Evolutionary conservation across 169 alveolate species (phyloP), one percentile per base, ranked within the genome.

Genomic region (Neospora caninum): DNA sequence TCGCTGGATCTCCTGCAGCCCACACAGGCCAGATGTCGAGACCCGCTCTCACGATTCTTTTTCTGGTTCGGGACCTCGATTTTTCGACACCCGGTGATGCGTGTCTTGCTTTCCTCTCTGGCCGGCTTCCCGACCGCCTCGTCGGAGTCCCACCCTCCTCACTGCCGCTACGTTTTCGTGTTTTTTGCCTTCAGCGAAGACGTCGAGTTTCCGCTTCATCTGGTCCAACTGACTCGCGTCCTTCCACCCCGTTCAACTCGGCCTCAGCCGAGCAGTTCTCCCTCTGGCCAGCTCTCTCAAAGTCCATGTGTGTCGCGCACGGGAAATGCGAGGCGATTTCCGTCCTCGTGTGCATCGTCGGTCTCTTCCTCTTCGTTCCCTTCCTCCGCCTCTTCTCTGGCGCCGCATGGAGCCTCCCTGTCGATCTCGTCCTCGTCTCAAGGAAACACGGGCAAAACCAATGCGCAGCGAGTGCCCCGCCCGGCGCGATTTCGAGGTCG

Each of bases 131-230:
- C 22, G 22, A 4, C 4, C 58, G 13, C 58, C 22, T 4, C 13
- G 22, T 49, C 58, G 13, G 13, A 49, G 58, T 49, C 80, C 36
- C 80, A 9, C 80, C 41, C 80, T 69, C 36, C 41, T 69, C 80
- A 69, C 31, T 69, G 80, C 80, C 31, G 0, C 84, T 73, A 22
- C 84, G 0, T 41, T 73, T 31, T 41, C 7, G 13, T 6, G 84
- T n/a, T 34, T 38, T 36, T 36, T 42, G 43, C 25, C 6, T 42
- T 29, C 64, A 82, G 89, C 67, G 67, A 38, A 41, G 89, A 82
- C 54, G 4, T 82, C 89, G 89, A 82, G 64, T 20, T 82, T 34
- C 89, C 89, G 0, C 89, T 82, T 20, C 67, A 82, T 67, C 67
- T 82, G 22, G 67, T 82, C 7, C 89, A 78, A n/a, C 27, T 78